Evolutionary conservation across 2,329 filamentous ascomycete genomes (phyloP).

Genomic region (Epichloe gansuensis): DNA sequence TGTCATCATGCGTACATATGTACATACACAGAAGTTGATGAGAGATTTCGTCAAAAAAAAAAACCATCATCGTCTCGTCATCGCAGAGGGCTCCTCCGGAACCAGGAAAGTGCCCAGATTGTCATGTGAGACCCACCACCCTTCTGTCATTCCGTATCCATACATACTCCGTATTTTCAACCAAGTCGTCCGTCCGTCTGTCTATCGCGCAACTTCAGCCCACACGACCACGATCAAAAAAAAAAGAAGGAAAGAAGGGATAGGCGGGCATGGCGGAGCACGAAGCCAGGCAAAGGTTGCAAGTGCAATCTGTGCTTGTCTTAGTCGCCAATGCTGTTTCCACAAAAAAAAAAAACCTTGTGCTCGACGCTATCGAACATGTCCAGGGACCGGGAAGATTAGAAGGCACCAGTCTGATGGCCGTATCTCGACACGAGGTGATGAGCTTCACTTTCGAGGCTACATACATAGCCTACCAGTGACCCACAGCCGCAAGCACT

Average conservation of each 20-base stretch:
- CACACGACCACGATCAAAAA: background rate
- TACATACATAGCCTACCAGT: background rate
- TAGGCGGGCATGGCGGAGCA: background rate
- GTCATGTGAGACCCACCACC: background rate
- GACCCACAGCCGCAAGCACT: background rate
- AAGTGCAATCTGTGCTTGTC: constrained; percentile 1
- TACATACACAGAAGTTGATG: background rate
- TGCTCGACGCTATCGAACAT: background rate
- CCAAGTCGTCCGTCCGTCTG: too few relatives aligned
- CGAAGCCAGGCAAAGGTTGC: background rate
- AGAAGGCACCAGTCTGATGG: background rate
- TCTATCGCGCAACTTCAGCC: background rate
- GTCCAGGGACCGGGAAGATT: background rate
- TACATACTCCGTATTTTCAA: background rate
- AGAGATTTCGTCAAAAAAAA: background rate
- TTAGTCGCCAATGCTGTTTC: background rate
- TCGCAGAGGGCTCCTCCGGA: background rate
- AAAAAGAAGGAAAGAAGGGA: background rate
- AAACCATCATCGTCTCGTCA: too few relatives aligned
- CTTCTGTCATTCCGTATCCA: background rate
- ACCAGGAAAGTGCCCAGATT: background rate
- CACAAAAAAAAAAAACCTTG: background rate
- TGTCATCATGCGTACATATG: too few relatives aligned
- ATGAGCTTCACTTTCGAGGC: background rate
- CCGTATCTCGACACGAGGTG: background rate